A percentile compares a stretch with the other conserved stretches of the same genome.
These are phyloP conservation scores for Discostella pseudostelligera DNA, from an alignment of 108 stramenopile species.

Conservation along the genomic window DNA sequence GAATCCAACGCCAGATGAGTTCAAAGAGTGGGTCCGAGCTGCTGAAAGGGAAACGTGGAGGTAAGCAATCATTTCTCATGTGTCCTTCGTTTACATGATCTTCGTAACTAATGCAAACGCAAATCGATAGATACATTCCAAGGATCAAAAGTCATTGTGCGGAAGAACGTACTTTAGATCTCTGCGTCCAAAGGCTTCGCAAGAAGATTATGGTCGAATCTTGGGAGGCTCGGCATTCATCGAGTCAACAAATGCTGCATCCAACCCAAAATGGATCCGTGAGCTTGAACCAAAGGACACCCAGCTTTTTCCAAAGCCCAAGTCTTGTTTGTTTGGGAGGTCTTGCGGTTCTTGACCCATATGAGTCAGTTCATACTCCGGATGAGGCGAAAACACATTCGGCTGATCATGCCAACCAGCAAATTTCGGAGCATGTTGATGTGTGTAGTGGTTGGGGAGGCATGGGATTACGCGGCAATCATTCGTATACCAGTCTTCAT, in stretches of 20 bases:
- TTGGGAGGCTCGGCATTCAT: constrained; percentile 51
- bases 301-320: constrained; percentile 82
- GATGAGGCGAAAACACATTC: constrained; percentile 22
- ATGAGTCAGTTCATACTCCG: constrained; percentile 32
- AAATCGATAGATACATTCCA: constrained; percentile 54
- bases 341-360: constrained; percentile 62
- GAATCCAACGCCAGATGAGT: constrained; percentile 88
- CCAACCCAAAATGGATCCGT: constrained; percentile 38
- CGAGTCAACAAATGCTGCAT: constrained; percentile 25
- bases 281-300: constrained; percentile 47
- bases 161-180: constrained; percentile 83
- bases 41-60: constrained; percentile 89
- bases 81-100: neutral
- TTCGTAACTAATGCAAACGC: neutral
- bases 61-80: constrained; percentile 17
- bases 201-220: constrained; percentile 67
- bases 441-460: constrained; percentile 76
- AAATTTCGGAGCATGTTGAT: constrained; percentile 32
- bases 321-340: constrained; percentile 82
- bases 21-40: constrained; percentile 73
- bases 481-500: constrained; percentile 63
- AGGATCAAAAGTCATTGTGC: constrained; percentile 87
- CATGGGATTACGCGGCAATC: constrained; percentile 79
- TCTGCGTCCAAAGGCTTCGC: constrained; percentile 81
- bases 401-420: constrained; percentile 4